Conservation (phyloP, 495 filamentous ascomycete genomes). For the Talaromyces thailandensis region DNA sequence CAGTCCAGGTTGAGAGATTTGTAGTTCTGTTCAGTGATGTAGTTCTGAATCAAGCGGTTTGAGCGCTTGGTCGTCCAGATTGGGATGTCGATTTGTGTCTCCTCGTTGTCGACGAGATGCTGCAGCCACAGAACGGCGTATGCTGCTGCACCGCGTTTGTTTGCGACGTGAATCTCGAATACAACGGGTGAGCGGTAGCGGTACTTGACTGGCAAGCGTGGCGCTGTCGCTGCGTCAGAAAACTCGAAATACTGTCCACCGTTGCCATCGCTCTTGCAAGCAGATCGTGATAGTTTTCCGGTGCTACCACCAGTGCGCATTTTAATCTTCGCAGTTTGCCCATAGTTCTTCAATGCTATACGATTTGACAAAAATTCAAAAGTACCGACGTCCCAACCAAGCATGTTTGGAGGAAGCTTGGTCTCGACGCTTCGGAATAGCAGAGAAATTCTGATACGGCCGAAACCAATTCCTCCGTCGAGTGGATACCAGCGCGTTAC, state of each 20-base stretch:
- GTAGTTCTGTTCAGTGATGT: constrained; percentile 66
- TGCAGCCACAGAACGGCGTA: constrained; percentile 83
- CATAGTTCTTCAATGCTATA: constrained; percentile 51
- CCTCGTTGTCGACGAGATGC: constrained; percentile 70
- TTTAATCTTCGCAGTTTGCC: constrained; percentile 53
- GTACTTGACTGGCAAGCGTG: constrained; percentile 75
- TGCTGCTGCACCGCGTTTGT: constrained; percentile 58
- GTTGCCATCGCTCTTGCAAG: constrained; percentile 51
- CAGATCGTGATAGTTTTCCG: constrained; percentile 51
- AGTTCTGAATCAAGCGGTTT: constrained; percentile 77
- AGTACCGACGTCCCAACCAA: constrained; percentile 89
- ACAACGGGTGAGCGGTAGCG: constrained; percentile 82
- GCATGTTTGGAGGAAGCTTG: constrained; percentile 65
- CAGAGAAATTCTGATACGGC: constrained; percentile 80
- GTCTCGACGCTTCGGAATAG: constrained; percentile 83
- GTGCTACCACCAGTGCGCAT: constrained; percentile 79
- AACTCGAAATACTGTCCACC: constrained; percentile 58
- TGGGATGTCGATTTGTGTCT: constrained; percentile 67
- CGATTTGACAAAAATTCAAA: constrained; percentile 73
- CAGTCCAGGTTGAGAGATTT: constrained; percentile 49
- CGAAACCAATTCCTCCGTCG: constrained; percentile 67
- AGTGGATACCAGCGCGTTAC: constrained; percentile 62
- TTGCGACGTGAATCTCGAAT: constrained; percentile 68
- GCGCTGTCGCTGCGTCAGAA: constrained; percentile 41
- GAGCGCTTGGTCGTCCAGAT: constrained; percentile 74